Percentiles rank a stretch among this genome's conserved stretches.
phyloP scores from a whole-genome alignment of 768 basidiomycete genomes.

The Steccherinum ochraceum region DNA sequence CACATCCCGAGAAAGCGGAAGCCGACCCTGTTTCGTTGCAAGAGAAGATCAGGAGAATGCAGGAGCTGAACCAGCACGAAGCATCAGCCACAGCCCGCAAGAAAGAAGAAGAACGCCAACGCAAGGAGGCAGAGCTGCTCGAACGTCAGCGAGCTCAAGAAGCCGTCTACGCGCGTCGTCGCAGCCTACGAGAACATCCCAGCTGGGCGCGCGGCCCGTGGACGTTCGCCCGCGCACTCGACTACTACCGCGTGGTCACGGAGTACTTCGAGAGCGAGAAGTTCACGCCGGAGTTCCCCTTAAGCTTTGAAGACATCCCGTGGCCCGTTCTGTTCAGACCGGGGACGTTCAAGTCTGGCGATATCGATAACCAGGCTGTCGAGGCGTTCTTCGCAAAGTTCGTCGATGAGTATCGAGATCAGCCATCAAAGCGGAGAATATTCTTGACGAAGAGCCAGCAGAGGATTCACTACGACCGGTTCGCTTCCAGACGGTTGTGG shows the following conservation, averaged over 20 bases:
- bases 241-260: slow-evolving; percentile 55
- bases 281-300: slow-evolving; percentile 44
- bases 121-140: slow-evolving; percentile 18
- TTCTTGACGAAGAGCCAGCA: slow-evolving; percentile 68
- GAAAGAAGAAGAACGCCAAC: slow-evolving; percentile 14
- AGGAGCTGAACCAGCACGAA: slow-evolving; percentile 8
- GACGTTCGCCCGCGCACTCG: slow-evolving; percentile 61
- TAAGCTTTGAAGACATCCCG: slow-evolving; percentile 60
- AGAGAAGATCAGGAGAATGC: slow-evolving; percentile 10
- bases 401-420: slow-evolving; percentile 42
- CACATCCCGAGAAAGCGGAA: slow-evolving; percentile 2
- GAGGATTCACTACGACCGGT: slow-evolving; percentile 76
- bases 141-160: slow-evolving; percentile 14
- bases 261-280: slow-evolving; percentile 59
- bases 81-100: not conserved
- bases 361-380: slow-evolving; percentile 66
- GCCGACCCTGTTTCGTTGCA: slow-evolving; percentile 13
- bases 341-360: slow-evolving; percentile 45
- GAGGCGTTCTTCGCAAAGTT: slow-evolving; percentile 62
- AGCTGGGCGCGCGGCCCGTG: slow-evolving; percentile 56
- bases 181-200: slow-evolving; percentile 21
- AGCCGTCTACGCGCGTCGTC: slow-evolving; percentile 22
- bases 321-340: slow-evolving; percentile 70
- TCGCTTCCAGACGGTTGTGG: slow-evolving; percentile 63
- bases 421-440: slow-evolving; percentile 58